Evolutionary conservation across 441 rosid species (phyloP).

Genomic region (Adansonia grandidieri): DNA sequence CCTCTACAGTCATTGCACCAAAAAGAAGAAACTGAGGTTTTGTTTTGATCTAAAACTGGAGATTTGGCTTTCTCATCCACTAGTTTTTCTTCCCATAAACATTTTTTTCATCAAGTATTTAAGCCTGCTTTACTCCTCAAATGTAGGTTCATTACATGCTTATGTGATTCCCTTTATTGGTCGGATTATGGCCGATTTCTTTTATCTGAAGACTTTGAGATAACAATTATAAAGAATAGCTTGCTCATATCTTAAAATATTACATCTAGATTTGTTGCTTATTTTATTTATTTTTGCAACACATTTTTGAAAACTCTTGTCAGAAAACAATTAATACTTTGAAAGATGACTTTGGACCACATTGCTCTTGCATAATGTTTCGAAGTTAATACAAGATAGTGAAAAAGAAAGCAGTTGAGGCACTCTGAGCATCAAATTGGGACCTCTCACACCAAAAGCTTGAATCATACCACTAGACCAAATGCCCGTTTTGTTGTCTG

Average conservation of each 20-base stretch:
- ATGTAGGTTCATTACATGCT: neutral
- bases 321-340: neutral
- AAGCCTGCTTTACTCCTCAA: neutral
- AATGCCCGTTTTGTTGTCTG: conserved; percentile 13
- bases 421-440: conserved; percentile 79
- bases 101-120: neutral
- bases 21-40: neutral
- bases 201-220: conserved; percentile 1
- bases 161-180: neutral
- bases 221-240: neutral
- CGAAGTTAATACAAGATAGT: neutral
- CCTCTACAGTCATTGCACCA: neutral
- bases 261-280: neutral
- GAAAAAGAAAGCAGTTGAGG: conserved; percentile 39
- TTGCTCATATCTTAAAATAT: neutral
- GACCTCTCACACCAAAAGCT: conserved; percentile 90
- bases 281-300: neutral
- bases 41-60: neutral
- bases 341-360: neutral
- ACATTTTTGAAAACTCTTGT: neutral
- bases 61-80: neutral
- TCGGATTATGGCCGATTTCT: neutral
- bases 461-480: conserved; percentile 56
- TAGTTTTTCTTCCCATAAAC: neutral
- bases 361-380: neutral